A percentile compares a stretch with the other conserved stretches of the same genome.
These are phyloP conservation scores for Anaeromyces robustus DNA, from an alignment of 192 early-diverging fungal species.

Conservation along the genomic window DNA sequence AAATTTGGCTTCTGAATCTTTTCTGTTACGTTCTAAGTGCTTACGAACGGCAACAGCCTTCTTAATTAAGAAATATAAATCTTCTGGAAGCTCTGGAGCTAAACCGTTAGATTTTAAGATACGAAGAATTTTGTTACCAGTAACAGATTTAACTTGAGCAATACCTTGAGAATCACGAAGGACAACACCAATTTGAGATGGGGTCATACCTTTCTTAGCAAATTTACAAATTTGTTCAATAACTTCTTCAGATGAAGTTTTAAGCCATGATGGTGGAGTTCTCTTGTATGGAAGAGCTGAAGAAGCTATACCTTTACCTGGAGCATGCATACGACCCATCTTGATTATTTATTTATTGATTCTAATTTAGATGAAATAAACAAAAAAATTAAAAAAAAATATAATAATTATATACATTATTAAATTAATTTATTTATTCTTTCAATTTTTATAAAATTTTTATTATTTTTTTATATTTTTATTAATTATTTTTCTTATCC, in stretches of 20 bases:
- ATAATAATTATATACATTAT: too few relatives aligned
- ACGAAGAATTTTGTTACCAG: slow-evolving; percentile 98
- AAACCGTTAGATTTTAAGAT: slow-evolving; percentile 95
- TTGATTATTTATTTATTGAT: slow-evolving; percentile 19
- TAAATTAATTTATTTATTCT: too few relatives aligned
- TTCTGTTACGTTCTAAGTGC: slow-evolving; percentile 97
- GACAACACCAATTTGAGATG: slow-evolving; percentile 95
- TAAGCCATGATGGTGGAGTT: slow-evolving; percentile 92
- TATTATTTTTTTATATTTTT: too few relatives aligned
- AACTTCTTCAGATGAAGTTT: slow-evolving; percentile 92
- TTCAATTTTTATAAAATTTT: too few relatives aligned
- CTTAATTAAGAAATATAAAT: slow-evolving; percentile 98
- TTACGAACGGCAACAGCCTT: slow-evolving; percentile 98
- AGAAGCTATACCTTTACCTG: slow-evolving; percentile 88
- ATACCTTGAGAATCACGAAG: slow-evolving; percentile 96
- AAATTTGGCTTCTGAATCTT: slow-evolving; percentile 98
- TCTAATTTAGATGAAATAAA: not conserved
- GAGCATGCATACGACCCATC: slow-evolving; percentile 92
- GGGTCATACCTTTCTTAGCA: slow-evolving; percentile 96
- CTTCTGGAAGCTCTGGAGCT: slow-evolving; percentile 91
- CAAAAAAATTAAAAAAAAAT: too few relatives aligned
- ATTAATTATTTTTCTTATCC: too few relatives aligned
- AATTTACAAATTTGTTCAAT: slow-evolving; percentile 96
- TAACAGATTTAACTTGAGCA: slow-evolving; percentile 88
- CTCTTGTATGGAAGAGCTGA: slow-evolving; percentile 92